phyloP scores from a whole-genome alignment of 2,329 filamentous ascomycete species.

The Colletotrichum simmondsii region DNA sequence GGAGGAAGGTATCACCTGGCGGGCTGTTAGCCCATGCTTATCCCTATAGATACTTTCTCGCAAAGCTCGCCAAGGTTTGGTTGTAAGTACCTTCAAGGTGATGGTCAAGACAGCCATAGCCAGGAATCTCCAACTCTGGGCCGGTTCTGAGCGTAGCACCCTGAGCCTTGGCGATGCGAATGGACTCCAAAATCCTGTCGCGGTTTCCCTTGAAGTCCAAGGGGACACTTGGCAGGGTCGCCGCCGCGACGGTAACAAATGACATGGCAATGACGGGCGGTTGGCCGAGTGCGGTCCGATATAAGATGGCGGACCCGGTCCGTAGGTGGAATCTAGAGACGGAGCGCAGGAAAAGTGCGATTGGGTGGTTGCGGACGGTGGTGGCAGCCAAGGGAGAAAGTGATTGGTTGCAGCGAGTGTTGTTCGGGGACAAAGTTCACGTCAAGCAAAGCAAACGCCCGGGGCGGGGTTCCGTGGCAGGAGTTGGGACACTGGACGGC shows the following conservation, averaged over 20 bases:
- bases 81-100: conserved; percentile 4
- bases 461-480: neutral
- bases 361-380: neutral
- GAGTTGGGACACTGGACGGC: neutral
- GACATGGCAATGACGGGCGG: conserved; percentile 35
- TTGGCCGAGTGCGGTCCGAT: neutral
- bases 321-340: neutral
- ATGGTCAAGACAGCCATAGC: conserved; percentile 58
- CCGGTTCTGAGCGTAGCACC: conserved; percentile 66
- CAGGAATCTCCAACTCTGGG: conserved; percentile 61
- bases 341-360: neutral
- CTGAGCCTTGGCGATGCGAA: conserved; percentile 50
- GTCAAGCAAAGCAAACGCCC: neutral
- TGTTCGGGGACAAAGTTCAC: neutral
- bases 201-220: conserved; percentile 72
- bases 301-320: neutral
- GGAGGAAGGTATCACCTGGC: conserved; percentile 65
- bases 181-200: conserved; percentile 68
- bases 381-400: neutral
- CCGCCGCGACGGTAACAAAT: conserved; percentile 48
- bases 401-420: neutral
- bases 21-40: conserved; percentile 72
- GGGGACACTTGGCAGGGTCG: conserved; percentile 49
- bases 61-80: neutral
- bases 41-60: no score